phyloP scores from a whole-genome alignment of 2,329 filamentous ascomycete genomes.

The Periconia sp. region DNA sequence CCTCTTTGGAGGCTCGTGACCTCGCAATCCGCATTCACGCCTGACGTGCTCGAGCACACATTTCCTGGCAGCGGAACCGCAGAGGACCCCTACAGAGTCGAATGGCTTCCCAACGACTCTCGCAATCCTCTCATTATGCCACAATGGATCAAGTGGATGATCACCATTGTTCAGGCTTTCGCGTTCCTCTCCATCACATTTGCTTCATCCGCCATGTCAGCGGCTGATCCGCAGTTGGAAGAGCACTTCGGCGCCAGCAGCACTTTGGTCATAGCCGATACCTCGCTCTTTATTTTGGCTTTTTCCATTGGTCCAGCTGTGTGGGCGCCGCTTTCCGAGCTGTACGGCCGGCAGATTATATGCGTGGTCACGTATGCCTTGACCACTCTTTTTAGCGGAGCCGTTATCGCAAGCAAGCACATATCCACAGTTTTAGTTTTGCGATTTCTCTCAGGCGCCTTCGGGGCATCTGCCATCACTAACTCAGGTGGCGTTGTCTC shows the following conservation, averaged over 20 bases:
- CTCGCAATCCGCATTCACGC: background rate
- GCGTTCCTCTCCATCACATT: slow-evolving; percentile 34
- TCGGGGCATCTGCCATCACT: slow-evolving; percentile 30
- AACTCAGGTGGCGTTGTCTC: slow-evolving; percentile 38
- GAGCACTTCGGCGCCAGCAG: slow-evolving; percentile 22
- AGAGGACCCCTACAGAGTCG: slow-evolving; percentile 43
- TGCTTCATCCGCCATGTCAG: slow-evolving; percentile 23
- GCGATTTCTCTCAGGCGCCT: slow-evolving; percentile 34
- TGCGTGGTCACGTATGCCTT: slow-evolving; percentile 20
- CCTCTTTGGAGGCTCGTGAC: background rate
- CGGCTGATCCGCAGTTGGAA: slow-evolving; percentile 27
- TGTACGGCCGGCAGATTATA: slow-evolving; percentile 28
- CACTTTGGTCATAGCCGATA: slow-evolving; percentile 26
- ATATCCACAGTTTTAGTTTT: slow-evolving; percentile 28
- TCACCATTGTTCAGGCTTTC: slow-evolving; percentile 29
- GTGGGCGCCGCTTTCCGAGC: slow-evolving; percentile 30
- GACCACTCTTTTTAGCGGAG: slow-evolving; percentile 27
- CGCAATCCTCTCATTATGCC: slow-evolving; percentile 59
- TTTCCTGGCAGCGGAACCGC: background rate
- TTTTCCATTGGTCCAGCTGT: slow-evolving; percentile 31
- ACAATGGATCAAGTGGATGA: slow-evolving; percentile 43
- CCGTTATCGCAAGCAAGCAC: slow-evolving; percentile 26
- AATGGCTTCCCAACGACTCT: slow-evolving; percentile 59
- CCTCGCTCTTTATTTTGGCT: slow-evolving; percentile 29
- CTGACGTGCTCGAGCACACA: background rate